A percentile compares a stretch with the other conserved stretches of the same genome.
Conservation (phyloP, 176 grass and related monocot species). For the Alloteropsis semialata region DNA sequence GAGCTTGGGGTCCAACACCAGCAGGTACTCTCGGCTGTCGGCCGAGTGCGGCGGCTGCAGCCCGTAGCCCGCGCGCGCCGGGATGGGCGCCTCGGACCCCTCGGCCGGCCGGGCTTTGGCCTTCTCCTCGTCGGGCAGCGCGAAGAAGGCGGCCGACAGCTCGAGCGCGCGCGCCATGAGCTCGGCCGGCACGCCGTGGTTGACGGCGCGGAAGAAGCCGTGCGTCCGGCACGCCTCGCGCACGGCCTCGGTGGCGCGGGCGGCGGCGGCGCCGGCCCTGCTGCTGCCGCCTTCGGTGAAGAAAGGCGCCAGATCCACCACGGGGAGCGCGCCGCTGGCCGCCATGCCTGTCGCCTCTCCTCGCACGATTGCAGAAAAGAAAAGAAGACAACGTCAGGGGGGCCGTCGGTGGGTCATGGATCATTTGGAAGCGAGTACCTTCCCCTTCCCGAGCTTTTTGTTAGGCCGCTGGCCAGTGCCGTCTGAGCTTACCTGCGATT, state of each 20-base stretch:
- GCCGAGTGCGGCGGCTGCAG: constrained; percentile 33
- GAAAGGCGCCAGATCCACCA: constrained; percentile 33
- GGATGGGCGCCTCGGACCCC: not conserved
- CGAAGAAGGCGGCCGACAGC: constrained; percentile 33
- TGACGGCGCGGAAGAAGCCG: constrained; percentile 47
- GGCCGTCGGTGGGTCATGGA: too few relatives aligned
- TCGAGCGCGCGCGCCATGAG: constrained; percentile 27
- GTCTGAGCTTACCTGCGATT: too few relatives aligned
- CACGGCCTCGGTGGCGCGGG: constrained; percentile 16
- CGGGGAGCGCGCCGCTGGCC: constrained; percentile 1
- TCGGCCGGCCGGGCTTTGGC: not conserved
- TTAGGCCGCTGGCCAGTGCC: too few relatives aligned
- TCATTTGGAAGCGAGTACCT: too few relatives aligned
- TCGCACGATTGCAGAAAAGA: not conserved
- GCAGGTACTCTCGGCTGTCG: constrained; percentile 45
- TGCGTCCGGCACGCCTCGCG: constrained; percentile 24
- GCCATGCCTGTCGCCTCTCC: not conserved
- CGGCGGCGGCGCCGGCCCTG: not conserved
- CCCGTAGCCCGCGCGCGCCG: constrained; percentile 36
- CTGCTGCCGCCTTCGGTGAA: not conserved
- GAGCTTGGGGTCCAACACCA: constrained; percentile 26
- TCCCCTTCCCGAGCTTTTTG: too few relatives aligned
- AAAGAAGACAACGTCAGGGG: too few relatives aligned
- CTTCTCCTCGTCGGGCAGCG: constrained; percentile 39
- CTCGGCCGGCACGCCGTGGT: constrained; percentile 31